Evolutionary conservation across 495 filamentous ascomycete genomes (phyloP), one percentile per base, ranked within the genome.

Genomic region (Melanomma pulvis-pyrius): DNA sequence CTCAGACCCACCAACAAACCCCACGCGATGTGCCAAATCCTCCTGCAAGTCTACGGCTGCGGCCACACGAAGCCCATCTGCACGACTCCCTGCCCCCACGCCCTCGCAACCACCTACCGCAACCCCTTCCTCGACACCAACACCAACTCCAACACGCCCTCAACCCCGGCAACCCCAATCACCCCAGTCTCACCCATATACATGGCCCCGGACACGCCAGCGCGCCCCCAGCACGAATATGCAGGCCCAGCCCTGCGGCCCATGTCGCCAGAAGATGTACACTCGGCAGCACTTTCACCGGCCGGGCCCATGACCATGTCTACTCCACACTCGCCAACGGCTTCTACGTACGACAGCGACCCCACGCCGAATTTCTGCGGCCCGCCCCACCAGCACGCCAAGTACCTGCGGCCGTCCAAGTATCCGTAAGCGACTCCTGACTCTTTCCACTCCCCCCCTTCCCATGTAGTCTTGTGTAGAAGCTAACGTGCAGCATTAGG

Each of bases 31-130:
- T 68, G 65, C 44, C 22, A 62, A 7, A 50, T 49, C 2, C 59
- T 68, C 30, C 8, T 58, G 36, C 65, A 68, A 58, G 21, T 32
- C 30, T 63, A 62, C 59, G 25, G 32, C 51, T 68, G 65, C 50
- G 49, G 44, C 11, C 41, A 58, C 65, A 46, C 22, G 17, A 62
- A 59, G 26, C 17, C n/a, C 19, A 50, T 63, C 13, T 62, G 52
- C 58, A 58, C 30, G 6, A 68, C 65, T 2, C 65, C 58, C 12
- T 62, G 65, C 46, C 24, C 30, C 0, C 26, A 22, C 47, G 63
- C 63, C 22, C 25, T 59, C 21, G 32, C 54, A 17, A 41, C 49
- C 32, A 22, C 50, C 2, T 19, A 2, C 25, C 52, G 25, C 32
- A 29, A 26, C 30, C 24, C 34, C 48, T 56, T 49, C 53, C 7